Evolutionary conservation across 495 filamentous ascomycete genomes (phyloP).

Genomic region (Gamarada debralockiae): DNA sequence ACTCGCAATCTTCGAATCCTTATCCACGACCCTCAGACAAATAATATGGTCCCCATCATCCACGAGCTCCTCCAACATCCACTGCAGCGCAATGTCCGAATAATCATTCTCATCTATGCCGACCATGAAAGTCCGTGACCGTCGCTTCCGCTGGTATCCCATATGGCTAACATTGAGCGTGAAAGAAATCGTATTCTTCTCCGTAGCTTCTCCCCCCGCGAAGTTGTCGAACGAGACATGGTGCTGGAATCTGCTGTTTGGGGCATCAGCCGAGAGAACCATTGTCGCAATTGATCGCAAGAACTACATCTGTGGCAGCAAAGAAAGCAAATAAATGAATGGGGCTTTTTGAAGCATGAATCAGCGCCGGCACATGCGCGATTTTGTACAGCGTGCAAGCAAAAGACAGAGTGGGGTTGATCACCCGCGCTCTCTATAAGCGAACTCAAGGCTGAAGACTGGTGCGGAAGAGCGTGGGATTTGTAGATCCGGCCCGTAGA

Average conservation of each 20-base stretch:
- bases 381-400: neutral
- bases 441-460: neutral
- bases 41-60: slow-evolving; percentile 97
- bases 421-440: slow-evolving; percentile 3
- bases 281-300: neutral
- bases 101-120: slow-evolving; percentile 94
- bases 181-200: slow-evolving; percentile 77
- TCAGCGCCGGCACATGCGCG: too few species aligned
- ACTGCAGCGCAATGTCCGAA: slow-evolving; percentile 91
- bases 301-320: neutral
- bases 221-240: slow-evolving; percentile 94
- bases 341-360: neutral
- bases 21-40: slow-evolving; percentile 87
- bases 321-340: neutral
- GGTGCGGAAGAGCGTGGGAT: slow-evolving; percentile 6
- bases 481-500: neutral
- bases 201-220: slow-evolving; percentile 56
- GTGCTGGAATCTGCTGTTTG: slow-evolving; percentile 46
- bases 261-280: slow-evolving; percentile 16
- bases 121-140: slow-evolving; percentile 88
- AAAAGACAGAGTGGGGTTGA: slow-evolving; percentile 1
- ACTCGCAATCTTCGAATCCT: slow-evolving; percentile 68
- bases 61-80: slow-evolving; percentile 90
- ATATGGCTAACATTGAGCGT: slow-evolving; percentile 86
- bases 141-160: slow-evolving; percentile 78